Conservation (phyloP, 2,329 filamentous ascomycete species). For the Colletotrichum cereale region DNA sequence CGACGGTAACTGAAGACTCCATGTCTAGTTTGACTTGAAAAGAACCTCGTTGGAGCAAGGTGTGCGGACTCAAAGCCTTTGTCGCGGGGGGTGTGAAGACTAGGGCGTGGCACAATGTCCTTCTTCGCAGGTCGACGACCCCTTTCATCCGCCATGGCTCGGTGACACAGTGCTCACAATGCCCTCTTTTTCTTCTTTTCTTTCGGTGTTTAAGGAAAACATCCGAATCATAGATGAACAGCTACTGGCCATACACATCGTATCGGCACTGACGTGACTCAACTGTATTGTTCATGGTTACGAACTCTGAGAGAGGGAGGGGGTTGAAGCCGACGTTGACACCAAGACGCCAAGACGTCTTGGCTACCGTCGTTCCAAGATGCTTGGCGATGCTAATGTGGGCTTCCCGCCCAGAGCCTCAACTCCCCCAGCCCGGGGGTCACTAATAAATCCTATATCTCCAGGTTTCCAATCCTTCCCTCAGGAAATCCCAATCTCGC, state of each 20-base stretch:
- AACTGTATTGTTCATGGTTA: not conserved
- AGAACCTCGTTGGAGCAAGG: not conserved
- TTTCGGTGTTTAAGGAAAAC: not conserved
- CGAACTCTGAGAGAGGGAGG: not conserved
- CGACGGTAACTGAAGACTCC: no score
- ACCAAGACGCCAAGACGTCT: conserved; percentile 31
- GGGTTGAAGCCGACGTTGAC: not conserved
- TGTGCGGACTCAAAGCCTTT: not conserved
- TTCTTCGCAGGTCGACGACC: not conserved
- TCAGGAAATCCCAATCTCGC: not conserved
- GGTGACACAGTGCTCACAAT: not conserved
- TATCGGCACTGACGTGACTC: not conserved
- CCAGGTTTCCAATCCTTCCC: not conserved
- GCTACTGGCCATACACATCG: not conserved
- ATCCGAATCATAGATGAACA: not conserved
- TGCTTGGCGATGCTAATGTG: conserved; percentile 20
- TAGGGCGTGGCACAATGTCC: not conserved
- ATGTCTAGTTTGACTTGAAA: not conserved
- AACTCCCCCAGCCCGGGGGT: conserved; percentile 24
- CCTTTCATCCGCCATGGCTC: not conserved
- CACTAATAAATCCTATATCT: no score
- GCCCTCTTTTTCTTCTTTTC: not conserved
- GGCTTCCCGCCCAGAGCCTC: conserved; percentile 32
- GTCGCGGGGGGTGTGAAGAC: not conserved
- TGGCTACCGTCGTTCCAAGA: conserved; percentile 24